Percentiles rank a stretch among this genome's conserved stretches.
Evolutionary conservation across 2,329 filamentous ascomycete species (phyloP).

Genomic region (Plenodomus lindquistii): DNA sequence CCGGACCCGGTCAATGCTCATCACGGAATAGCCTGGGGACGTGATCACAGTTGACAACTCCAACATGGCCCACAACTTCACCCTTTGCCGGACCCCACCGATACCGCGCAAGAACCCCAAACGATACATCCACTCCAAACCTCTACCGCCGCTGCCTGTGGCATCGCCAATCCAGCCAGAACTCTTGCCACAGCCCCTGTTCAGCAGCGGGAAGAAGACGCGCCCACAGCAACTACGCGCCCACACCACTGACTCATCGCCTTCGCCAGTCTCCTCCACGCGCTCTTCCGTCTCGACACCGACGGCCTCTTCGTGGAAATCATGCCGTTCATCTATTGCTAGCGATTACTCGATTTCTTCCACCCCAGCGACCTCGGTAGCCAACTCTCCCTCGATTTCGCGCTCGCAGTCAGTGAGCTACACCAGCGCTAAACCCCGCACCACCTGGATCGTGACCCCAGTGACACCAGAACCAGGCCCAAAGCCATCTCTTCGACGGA

Average conservation of each 20-base stretch:
- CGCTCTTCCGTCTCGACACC: constrained; percentile 15
- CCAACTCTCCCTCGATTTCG: constrained; percentile 12
- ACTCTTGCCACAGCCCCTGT: constrained; percentile 31
- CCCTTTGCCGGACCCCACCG: constrained; percentile 20
- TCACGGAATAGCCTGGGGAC: constrained; percentile 10
- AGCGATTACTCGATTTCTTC: constrained; percentile 1
- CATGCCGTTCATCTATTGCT: background rate
- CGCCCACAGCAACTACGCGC: constrained; percentile 20
- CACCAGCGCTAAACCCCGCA: constrained; percentile 4
- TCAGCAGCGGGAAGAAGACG: constrained; percentile 23
- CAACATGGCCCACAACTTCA: constrained; percentile 14
- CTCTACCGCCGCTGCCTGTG: constrained; percentile 11
- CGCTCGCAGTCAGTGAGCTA: constrained; percentile 13
- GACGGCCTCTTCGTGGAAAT: background rate
- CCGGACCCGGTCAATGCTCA: background rate
- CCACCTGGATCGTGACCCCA: constrained; percentile 12
- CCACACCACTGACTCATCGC: constrained; percentile 8
- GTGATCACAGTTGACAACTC: constrained; percentile 2
- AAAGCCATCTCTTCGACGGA: constrained; percentile 19
- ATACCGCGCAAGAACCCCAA: constrained; percentile 18
- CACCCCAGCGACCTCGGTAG: constrained; percentile 21
- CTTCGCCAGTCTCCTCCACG: constrained; percentile 9
- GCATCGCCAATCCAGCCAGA: constrained; percentile 16
- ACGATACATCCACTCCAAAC: constrained; percentile 18
- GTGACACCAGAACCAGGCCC: constrained; percentile 12